These are phyloP conservation scores for Microglena sp. DNA, from an alignment of 139 green algal species.

Conservation along the genomic window DNA sequence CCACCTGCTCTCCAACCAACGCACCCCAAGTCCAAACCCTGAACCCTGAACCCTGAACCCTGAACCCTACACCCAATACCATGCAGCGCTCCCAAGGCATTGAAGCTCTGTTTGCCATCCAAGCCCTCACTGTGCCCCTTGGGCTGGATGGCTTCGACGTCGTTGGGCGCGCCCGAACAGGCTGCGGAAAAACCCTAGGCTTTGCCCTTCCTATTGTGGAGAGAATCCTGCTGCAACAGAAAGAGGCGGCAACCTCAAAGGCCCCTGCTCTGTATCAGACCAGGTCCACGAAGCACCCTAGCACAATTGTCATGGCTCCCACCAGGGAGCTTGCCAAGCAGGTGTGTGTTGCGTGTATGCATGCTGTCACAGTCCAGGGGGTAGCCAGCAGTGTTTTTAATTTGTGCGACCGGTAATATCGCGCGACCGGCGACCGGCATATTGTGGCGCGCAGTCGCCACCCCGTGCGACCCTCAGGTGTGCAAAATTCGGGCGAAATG, in stretches of 20 bases:
- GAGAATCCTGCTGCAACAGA: constrained; percentile 34
- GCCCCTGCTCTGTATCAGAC: too few relatives aligned
- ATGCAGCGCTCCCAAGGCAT: constrained; percentile 57
- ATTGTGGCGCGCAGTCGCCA: too few relatives aligned
- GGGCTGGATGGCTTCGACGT: constrained; percentile 75
- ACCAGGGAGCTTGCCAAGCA: constrained; percentile 97
- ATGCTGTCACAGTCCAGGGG: too few relatives aligned
- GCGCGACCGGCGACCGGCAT: too few relatives aligned
- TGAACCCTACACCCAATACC: too few relatives aligned
- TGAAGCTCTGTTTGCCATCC: constrained; percentile 87
- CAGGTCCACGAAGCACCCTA: constrained; percentile 53
- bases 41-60: too few relatives aligned
- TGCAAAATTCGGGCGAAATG: too few relatives aligned
- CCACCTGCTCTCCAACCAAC: too few relatives aligned
- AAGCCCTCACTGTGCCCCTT: constrained; percentile 72
- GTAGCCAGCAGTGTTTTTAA: too few relatives aligned
- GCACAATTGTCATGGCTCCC: constrained; percentile 84
- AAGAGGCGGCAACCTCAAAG: constrained; percentile 3
- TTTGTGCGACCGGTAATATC: too few relatives aligned
- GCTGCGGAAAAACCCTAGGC: constrained; percentile 94
- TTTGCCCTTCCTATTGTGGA: constrained; percentile 97
- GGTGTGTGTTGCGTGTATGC: constrained; percentile 39
- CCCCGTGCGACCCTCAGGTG: too few relatives aligned
- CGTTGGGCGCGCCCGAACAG: constrained; percentile 86
- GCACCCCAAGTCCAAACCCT: too few relatives aligned